Evolutionary conservation across 257 asterid genomes (phyloP).

Genomic region (Solanum boliviense): DNA sequence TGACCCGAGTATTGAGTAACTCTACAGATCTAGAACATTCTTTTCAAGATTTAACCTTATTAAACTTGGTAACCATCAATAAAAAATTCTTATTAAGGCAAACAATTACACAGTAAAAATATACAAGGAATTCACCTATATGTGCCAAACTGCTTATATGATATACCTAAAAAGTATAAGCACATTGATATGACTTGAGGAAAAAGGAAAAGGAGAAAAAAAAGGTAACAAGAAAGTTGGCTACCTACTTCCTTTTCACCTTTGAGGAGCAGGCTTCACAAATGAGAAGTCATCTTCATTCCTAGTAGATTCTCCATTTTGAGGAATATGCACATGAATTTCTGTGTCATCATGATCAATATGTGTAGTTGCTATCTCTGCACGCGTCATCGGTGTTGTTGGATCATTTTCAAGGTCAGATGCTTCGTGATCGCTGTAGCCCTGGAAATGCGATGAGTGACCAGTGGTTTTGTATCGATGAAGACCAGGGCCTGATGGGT

Average conservation of each 20-base stretch:
- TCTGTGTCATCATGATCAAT: conserved; percentile 20
- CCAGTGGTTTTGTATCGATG: conserved; percentile 66
- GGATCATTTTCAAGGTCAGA: conserved; percentile 59
- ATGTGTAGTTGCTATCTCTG: conserved; percentile 31
- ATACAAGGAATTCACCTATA: not conserved
- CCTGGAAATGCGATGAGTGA: conserved; percentile 30
- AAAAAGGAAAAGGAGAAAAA: not conserved
- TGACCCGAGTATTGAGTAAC: not conserved
- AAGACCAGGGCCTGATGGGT: conserved; percentile 37
- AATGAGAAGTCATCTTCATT: conserved; percentile 65
- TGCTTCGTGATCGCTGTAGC: conserved; percentile 29
- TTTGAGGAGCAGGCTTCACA: conserved; percentile 35
- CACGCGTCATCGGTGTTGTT: conserved; percentile 25
- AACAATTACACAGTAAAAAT: not conserved
- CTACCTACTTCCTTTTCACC: conserved; percentile 15
- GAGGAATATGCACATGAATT: conserved; percentile 6
- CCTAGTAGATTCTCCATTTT: conserved; percentile 15
- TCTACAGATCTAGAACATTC: not conserved
- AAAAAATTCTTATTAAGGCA: not conserved
- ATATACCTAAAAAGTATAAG: not conserved
- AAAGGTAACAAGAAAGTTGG: not conserved
- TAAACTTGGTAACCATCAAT: not conserved
- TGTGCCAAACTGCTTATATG: not conserved
- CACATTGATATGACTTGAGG: not conserved
- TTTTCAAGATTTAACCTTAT: not conserved